Base-by-base conservation (phyloP, 2,329 filamentous ascomycete species). In the Nemania sp. region DNA sequence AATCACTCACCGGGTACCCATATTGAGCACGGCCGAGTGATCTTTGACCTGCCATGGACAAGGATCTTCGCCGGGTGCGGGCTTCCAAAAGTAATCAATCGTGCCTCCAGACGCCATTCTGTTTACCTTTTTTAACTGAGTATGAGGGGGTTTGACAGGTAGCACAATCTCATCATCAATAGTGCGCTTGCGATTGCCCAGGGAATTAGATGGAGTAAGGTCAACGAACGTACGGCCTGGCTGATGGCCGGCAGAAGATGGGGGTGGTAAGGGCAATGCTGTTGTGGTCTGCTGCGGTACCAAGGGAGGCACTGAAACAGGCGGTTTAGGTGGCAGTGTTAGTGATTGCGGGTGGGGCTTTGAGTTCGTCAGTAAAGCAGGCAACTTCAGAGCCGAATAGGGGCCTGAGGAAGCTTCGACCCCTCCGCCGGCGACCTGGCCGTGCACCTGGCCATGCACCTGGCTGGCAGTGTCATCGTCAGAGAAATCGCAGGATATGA, bases 401-500 rank as follows among this genome's bases (percentile, higher is more conserved):
- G n/a, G n/a, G n/a, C n/a, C n/a, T n/a, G n/a, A n/a, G n/a, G n/a
- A n/a, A n/a, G n/a, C n/a, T n/a, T n/a, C n/a, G n/a, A n/a, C n/a
- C n/a, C n/a, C n/a, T n/a, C n/a, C n/a, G n/a, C n/a, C n/a, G n/a
- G n/a, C n/a, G n/a, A n/a, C n/a, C n/a, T n/a, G n/a, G n/a, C n/a
- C n/a, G n/a, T n/a, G n/a, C 22, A 11, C 34, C 3, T 36, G 49
- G 19, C 59, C 54, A 3, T 56, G 48, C 17, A 26, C 28, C 68
- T 17, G 64, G 19, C 20, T 36, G 3, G 68, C 66, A 1, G 75
- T 75, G 34, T 81, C 78, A 22, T 81, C 80, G 49, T 86, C 83
- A 41, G 80, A 81, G 39, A 89, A 78, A 61, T 86, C 88, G 55
- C 93, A 89, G 0, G 93, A 95, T 50, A 99, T 96, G 68, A 97